Base-by-base conservation (phyloP, 495 filamentous ascomycete species). In the Penicillium dipodomyicola region DNA sequence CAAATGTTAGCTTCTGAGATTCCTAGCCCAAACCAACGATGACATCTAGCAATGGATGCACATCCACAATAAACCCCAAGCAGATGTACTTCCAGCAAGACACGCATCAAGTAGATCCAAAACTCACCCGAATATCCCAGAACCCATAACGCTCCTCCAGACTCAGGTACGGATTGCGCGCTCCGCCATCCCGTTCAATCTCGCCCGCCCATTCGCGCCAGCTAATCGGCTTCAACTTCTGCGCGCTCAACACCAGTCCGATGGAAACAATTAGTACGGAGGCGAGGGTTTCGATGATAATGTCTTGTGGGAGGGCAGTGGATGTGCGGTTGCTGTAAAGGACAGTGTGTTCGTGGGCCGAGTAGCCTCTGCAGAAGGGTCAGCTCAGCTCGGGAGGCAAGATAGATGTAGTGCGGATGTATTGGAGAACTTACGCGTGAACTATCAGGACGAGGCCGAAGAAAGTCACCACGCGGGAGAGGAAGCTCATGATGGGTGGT, bases 141-240 rank as follows among this genome's bases (percentile, higher is more conserved):
- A 92, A 92, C 3, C 85, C 84, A 51, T 79, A 77, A 66, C 80
- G 79, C 78, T 76, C 86, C 78, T 81, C 82, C 57, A 85, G 62
- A 23, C 70, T 65, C 30, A 70, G 62, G 58, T 77, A 85, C 44
- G 82, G 81, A 52, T 80, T 78, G 49, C 71, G 59, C 14, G 72
- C 75, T 45, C 74, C 78, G 4, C 80, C 80, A 37, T 92, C 86
- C 54, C 80, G 80, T 74, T 95, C 90, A 57, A 91, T 85, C 72
- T 89, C 82, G 46, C 89, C 88, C 25, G 89, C 89, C 90, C 90
- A 95, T 56, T 87, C 85, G 22, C 84, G 82, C 88, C 88, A 92
- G 69, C 84, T 85, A 56, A 93, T 87, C 1, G 89, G 89, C 70
- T 88, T 83, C 63, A 91, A 67, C 45, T 86, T 81, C 30, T 85